Conservation (phyloP, 2,329 filamentous ascomycete genomes). For the Ophiostoma novo-ulmi region DNA sequence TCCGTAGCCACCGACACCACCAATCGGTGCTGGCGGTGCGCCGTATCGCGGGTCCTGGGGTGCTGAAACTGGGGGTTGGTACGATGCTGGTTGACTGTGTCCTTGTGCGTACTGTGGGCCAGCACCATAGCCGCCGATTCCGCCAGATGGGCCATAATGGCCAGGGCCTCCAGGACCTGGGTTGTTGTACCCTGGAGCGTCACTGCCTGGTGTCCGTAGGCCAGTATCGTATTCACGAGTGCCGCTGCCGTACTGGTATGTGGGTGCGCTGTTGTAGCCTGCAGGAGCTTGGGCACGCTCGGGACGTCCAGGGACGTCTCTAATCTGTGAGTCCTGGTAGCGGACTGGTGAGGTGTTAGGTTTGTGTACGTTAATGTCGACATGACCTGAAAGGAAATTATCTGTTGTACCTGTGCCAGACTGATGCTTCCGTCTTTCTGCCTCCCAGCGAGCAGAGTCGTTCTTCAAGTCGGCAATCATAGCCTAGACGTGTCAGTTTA, state of each 20-base stretch:
- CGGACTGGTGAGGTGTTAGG: constrained; percentile 58
- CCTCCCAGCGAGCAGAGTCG: constrained; percentile 58
- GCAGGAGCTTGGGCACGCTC: constrained; percentile 21
- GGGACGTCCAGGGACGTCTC: constrained; percentile 25
- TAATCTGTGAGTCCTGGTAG: constrained; percentile 46
- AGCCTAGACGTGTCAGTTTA: constrained; percentile 40
- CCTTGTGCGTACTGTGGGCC: constrained; percentile 16
- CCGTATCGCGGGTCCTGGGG: constrained; percentile 24
- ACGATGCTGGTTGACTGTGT: background rate
- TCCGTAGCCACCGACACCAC: constrained; percentile 6
- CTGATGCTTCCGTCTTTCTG: constrained; percentile 53
- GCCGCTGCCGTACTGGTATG: constrained; percentile 15
- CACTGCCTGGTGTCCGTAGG: constrained; percentile 48
- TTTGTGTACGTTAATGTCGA: constrained; percentile 43
- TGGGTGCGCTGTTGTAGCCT: constrained; percentile 13
- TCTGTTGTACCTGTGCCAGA: constrained; percentile 56
- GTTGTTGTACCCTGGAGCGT: constrained; percentile 45
- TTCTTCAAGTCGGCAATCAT: constrained; percentile 61
- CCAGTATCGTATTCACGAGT: constrained; percentile 36
- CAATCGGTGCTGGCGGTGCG: constrained; percentile 12
- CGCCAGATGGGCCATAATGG: constrained; percentile 20
- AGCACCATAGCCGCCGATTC: constrained; percentile 22
- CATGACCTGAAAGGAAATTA: constrained; percentile 12
- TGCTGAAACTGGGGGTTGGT: constrained; percentile 5
- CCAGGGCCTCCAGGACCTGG: constrained; percentile 23